A percentile compares a stretch with the other conserved stretches of the same genome.
These are phyloP conservation scores for Penicillium roqueforti DNA, from an alignment of 495 filamentous ascomycete species.

Conservation along the genomic window DNA sequence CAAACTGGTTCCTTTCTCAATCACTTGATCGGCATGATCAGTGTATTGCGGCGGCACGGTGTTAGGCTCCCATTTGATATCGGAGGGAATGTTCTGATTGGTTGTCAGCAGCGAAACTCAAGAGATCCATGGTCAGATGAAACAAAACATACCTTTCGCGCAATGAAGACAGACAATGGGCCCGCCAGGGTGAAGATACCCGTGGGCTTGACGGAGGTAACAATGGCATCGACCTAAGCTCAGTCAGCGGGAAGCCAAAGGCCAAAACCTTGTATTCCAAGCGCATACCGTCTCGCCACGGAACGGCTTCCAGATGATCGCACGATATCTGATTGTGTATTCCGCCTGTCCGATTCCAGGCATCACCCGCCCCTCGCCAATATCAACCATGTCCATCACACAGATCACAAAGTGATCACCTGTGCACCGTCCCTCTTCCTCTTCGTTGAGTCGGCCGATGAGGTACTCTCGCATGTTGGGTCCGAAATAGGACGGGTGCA, in stretches of 20 bases:
- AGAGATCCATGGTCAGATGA: not conserved
- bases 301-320: conserved; percentile 96
- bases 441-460: conserved; percentile 75
- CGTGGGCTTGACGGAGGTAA: conserved; percentile 80
- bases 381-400: conserved; percentile 89
- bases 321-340: conserved; percentile 90
- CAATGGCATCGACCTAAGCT: conserved; percentile 80
- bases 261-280: not conserved
- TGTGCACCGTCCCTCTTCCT: conserved; percentile 90
- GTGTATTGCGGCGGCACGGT: conserved; percentile 80
- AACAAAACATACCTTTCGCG: conserved; percentile 61
- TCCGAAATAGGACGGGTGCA: conserved; percentile 96
- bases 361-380: conserved; percentile 86
- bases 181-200: conserved; percentile 92
- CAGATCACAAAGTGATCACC: conserved; percentile 94
- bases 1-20: conserved; percentile 89
- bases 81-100: conserved; percentile 77
- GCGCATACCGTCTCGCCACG: conserved; percentile 85
- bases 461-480: conserved; percentile 85
- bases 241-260: conserved; percentile 11
- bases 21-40: conserved; percentile 84
- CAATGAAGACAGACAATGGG: conserved; percentile 84
- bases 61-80: conserved; percentile 91
- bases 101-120: conserved; percentile 15
- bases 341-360: conserved; percentile 86